Conservation (phyloP, 306 rosid species). For the Prosopis cineraria region DNA sequence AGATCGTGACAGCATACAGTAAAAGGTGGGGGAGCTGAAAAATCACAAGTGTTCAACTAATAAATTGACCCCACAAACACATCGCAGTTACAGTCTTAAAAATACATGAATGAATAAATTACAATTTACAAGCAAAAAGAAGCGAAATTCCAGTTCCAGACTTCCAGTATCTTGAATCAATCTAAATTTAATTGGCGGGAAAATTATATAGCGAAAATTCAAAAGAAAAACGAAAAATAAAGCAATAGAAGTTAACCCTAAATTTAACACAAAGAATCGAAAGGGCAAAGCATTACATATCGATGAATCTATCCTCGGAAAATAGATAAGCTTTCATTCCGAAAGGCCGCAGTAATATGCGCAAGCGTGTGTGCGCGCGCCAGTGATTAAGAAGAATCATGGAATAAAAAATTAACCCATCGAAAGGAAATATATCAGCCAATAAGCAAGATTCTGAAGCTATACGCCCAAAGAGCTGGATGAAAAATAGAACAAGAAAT, state of each 20-base stretch:
- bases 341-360: background rate
- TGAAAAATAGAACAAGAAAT: background rate
- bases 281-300: background rate
- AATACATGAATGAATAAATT: background rate
- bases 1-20: background rate
- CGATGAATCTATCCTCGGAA: background rate
- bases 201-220: background rate
- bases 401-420: background rate
- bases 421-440: background rate
- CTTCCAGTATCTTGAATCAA: background rate
- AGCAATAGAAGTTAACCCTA: background rate
- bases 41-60: background rate
- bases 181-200: conserved; percentile 3
- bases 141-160: background rate
- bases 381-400: background rate
- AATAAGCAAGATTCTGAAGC: background rate
- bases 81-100: background rate
- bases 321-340: background rate
- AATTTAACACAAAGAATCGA: background rate
- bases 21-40: background rate
- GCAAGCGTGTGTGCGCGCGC: too few relatives aligned
- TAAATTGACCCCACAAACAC: background rate
- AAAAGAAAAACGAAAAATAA: background rate
- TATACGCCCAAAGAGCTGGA: background rate
- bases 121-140: background rate